phyloP scores from a whole-genome alignment of 306 rosid species.

The Fragaria ananassa region DNA sequence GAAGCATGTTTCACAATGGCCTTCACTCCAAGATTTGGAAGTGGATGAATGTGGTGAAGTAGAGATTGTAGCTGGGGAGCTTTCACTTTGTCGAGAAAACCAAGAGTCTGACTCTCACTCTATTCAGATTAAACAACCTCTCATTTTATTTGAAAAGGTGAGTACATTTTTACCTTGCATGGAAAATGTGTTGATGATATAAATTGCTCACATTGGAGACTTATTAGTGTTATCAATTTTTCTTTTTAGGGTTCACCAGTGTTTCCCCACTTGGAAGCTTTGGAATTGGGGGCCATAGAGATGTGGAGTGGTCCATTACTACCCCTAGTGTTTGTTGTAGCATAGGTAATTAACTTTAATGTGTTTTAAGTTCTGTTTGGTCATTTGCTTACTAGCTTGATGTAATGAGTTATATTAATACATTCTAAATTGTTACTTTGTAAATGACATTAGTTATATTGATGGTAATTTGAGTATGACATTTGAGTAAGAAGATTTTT shows the following conservation, averaged over 20 bases:
- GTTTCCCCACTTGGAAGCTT: neutral
- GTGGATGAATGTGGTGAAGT: neutral
- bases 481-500: no score
- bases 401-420: no score
- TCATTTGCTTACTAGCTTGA: no score
- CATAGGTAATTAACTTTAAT: no score
- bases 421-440: no score
- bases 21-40: neutral
- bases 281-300: neutral
- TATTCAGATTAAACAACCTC: neutral
- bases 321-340: no score
- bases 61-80: neutral
- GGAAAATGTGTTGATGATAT: neutral
- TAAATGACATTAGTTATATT: no score
- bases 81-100: neutral
- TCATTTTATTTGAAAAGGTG: slow-evolving; percentile 14
- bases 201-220: no score
- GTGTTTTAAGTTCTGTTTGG: no score
- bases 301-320: neutral
- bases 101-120: neutral
- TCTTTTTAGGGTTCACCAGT: neutral
- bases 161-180: neutral
- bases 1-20: slow-evolving; percentile 17
- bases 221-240: no score
- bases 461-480: no score